Evolutionary conservation across 805 yeast genomes (phyloP).

Genomic region (Saturnispora bothae): DNA sequence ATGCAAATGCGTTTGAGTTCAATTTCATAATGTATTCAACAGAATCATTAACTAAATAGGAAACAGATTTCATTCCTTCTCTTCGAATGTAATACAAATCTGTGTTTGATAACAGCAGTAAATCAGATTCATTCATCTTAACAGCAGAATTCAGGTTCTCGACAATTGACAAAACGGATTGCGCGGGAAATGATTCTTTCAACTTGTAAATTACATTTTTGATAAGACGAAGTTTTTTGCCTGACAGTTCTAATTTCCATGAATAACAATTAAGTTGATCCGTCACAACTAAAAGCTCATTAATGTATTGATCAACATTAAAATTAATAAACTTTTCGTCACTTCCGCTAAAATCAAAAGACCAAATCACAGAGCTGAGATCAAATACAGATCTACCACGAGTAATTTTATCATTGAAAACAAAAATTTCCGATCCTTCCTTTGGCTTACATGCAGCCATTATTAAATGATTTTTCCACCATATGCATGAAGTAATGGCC

Average conservation of each 20-base stretch:
- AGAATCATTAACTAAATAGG: conserved; percentile 17
- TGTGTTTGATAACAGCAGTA: conserved; percentile 22
- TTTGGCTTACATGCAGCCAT: conserved; percentile 18
- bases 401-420: conserved; percentile 21
- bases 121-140: conserved; percentile 22
- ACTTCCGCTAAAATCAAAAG: conserved; percentile 22
- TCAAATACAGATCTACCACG: conserved; percentile 18
- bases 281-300: conserved; percentile 25
- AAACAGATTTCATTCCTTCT: conserved; percentile 16
- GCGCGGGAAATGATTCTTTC: conserved; percentile 19
- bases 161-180: conserved; percentile 15
- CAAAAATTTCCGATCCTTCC: conserved; percentile 23
- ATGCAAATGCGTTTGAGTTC: conserved; percentile 17
- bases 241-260: conserved; percentile 20
- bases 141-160: conserved; percentile 20
- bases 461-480: conserved; percentile 27
- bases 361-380: conserved; percentile 26
- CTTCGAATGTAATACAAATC: conserved; percentile 23
- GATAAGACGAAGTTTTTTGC: conserved; percentile 12
- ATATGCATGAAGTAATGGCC: conserved; percentile 28
- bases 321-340: conserved; percentile 22
- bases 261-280: conserved; percentile 26
- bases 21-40: conserved; percentile 26
- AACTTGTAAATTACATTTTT: conserved; percentile 22
- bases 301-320: conserved; percentile 21